These are phyloP conservation scores for Cystobasidium onofrii DNA, from an alignment of 768 basidiomycete genomes.

Conservation along the genomic window DNA sequence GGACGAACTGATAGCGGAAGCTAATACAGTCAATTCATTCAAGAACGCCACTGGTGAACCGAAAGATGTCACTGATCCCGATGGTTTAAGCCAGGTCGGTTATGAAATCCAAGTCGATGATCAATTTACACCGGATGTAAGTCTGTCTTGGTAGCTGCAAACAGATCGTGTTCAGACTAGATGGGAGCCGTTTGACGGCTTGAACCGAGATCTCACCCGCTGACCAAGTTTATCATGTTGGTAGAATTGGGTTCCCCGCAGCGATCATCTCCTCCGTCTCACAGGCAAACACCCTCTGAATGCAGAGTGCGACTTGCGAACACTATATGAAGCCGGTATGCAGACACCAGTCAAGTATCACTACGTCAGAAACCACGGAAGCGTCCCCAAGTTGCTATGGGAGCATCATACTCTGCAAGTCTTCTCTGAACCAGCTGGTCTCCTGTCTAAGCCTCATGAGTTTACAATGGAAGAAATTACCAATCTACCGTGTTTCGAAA, in stretches of 20 bases:
- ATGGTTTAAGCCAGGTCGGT: not conserved
- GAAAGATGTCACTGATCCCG: not conserved
- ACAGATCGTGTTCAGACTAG: too few relatives aligned
- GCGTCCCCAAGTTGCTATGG: not conserved
- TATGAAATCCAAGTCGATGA: slow-evolving; percentile 11
- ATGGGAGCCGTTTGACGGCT: too few relatives aligned
- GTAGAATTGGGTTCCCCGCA: slow-evolving; percentile 3
- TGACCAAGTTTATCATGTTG: not conserved
- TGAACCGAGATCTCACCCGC: too few relatives aligned
- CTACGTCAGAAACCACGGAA: slow-evolving; percentile 8
- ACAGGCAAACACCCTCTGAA: slow-evolving; percentile 15
- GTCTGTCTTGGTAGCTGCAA: too few relatives aligned
- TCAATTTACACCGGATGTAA: slow-evolving; percentile 9
- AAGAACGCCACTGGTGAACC: slow-evolving; percentile 2
- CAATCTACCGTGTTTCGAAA: not conserved
- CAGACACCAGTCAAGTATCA: not conserved
- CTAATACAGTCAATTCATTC: not conserved
- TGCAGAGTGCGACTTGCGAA: not conserved
- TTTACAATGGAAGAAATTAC: not conserved
- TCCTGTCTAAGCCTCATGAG: not conserved
- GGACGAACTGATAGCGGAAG: not conserved
- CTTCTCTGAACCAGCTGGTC: not conserved
- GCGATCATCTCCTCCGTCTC: not conserved
- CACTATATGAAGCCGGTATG: slow-evolving; percentile 9
- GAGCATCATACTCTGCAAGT: slow-evolving; percentile 8